Conservation (phyloP, 2,329 filamentous ascomycete genomes). For the Apiospora aurea region DNA sequence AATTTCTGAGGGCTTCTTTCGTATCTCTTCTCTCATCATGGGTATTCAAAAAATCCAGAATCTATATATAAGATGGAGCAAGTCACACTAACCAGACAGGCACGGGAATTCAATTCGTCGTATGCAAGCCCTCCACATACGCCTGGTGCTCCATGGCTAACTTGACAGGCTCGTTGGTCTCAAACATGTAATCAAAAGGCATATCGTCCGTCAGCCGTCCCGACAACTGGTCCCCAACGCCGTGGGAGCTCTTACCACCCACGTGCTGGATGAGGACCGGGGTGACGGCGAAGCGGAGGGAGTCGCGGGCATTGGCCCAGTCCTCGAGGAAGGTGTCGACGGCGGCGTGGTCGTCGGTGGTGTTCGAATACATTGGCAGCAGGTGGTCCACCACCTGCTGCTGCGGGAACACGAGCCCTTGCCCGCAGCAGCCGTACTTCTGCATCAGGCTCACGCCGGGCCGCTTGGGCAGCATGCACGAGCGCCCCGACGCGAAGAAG, state of each 20-base stretch:
- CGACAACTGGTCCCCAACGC: conserved; percentile 28
- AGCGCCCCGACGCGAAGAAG: conserved; percentile 36
- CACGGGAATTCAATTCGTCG: neutral
- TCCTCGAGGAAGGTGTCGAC: conserved; percentile 40
- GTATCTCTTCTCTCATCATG: neutral
- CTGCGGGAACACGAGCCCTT: conserved; percentile 39
- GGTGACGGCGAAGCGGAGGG: conserved; percentile 38
- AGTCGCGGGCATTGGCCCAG: conserved; percentile 31
- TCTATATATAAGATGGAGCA: neutral
- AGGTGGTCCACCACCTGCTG: conserved; percentile 32
- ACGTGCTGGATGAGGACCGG: conserved; percentile 41
- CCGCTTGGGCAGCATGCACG: conserved; percentile 33
- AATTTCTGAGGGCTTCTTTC: neutral
- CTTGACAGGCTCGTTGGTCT: conserved; percentile 34
- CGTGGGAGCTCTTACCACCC: conserved; percentile 38
- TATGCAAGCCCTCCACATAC: neutral
- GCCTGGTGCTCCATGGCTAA: conserved; percentile 34
- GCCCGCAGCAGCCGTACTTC: conserved; percentile 37
- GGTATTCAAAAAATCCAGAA: neutral
- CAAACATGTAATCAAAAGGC: conserved; percentile 35
- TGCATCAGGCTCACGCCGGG: conserved; percentile 36
- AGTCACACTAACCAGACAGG: neutral
- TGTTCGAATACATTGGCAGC: conserved; percentile 34
- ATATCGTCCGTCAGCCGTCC: conserved; percentile 30
- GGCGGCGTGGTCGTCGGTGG: conserved; percentile 28